Conservation (phyloP, 352 stramenopile genomes). For the Phytophthora capsici region DNA sequence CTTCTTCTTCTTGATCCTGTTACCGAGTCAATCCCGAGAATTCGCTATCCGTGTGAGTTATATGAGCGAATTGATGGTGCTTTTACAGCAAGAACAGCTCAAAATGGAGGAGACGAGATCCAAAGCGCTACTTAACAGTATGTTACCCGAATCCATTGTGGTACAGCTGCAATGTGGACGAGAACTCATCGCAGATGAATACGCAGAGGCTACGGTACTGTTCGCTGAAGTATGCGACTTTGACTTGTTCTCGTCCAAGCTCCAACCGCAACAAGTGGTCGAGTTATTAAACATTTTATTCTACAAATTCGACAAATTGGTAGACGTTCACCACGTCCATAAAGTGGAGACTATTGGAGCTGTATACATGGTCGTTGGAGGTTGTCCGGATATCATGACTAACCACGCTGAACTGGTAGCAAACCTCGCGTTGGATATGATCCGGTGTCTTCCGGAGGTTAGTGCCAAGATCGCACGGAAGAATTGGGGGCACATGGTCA, state of each 20-base stretch:
- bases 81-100: conserved; percentile 82
- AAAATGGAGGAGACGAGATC: conserved; percentile 83
- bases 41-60: conserved; percentile 85
- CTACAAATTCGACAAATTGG: conserved; percentile 90
- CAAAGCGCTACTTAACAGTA: conserved; percentile 83
- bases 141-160: conserved; percentile 83
- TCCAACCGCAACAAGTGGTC: conserved; percentile 86
- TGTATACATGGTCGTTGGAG: conserved; percentile 90
- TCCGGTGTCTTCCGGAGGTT: conserved; percentile 80
- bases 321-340: conserved; percentile 88
- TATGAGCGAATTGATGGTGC: conserved; percentile 87
- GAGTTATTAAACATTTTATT: conserved; percentile 91
- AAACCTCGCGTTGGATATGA: conserved; percentile 84
- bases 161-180: conserved; percentile 76
- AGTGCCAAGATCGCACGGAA: conserved; percentile 75
- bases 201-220: conserved; percentile 73
- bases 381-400: conserved; percentile 68
- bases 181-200: conserved; percentile 87
- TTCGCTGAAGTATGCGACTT: conserved; percentile 89
- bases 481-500: conserved; percentile 68
- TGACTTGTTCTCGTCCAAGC: conserved; percentile 79
- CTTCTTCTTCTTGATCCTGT: conserved; percentile 83
- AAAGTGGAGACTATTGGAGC: conserved; percentile 93
- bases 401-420: conserved; percentile 86
- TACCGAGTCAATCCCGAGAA: conserved; percentile 79